Evolutionary conservation across 2,329 filamentous ascomycete species (phyloP).

Genomic region (Pseudocercospora fijiensis): DNA sequence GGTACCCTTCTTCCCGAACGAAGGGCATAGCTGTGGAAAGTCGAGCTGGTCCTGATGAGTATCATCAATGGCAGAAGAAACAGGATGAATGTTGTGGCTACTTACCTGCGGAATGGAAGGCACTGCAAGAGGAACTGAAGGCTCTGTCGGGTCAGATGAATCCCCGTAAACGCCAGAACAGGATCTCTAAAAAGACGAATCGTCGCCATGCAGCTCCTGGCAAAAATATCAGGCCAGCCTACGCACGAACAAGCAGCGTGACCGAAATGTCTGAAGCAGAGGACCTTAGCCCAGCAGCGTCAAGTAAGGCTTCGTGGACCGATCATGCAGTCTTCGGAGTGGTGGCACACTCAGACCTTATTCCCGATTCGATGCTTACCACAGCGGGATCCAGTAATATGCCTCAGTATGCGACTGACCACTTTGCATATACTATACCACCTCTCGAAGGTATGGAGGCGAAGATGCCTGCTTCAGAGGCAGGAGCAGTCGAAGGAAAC

Average conservation of each 20-base stretch:
- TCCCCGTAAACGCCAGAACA: accelerated
- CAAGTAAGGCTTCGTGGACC: neutral
- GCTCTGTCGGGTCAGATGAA: no score
- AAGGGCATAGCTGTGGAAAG: neutral
- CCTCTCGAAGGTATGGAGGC: neutral
- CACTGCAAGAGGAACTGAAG: no score
- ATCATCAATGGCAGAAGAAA: neutral
- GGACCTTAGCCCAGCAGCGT: no score
- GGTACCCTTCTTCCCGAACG: neutral
- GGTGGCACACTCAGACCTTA: neutral
- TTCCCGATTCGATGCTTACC: neutral
- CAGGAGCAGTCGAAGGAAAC: neutral
- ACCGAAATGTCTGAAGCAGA: neutral
- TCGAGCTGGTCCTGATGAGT: neutral
- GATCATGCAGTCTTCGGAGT: neutral
- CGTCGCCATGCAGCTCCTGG: neutral
- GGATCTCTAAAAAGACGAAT: neutral
- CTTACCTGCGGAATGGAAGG: neutral
- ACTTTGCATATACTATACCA: neutral
- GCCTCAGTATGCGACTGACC: neutral
- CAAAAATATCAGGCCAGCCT: neutral
- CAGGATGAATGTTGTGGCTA: neutral
- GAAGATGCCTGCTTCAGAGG: neutral
- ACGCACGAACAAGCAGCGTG: neutral
- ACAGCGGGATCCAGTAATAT: neutral